Percentiles rank a stretch among this genome's conserved stretches.
These are phyloP conservation scores for Backusella psychrophila DNA, from an alignment of 192 early-diverging fungal genomes.

Conservation along the genomic window DNA sequence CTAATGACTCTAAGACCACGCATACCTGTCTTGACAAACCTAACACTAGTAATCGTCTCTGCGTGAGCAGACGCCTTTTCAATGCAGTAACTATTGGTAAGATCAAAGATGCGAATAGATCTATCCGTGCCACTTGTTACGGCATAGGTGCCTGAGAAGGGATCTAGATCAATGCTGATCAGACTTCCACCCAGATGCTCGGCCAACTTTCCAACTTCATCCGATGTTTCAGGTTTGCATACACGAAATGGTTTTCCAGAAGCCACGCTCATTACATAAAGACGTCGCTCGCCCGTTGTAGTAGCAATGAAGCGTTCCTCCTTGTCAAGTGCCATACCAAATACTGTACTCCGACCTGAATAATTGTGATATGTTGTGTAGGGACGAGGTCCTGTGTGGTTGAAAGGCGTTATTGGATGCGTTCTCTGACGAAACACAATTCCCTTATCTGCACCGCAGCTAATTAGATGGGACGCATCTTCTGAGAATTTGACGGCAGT, in stretches of 20 bases:
- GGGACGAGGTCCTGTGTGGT: slow-evolving; percentile 3
- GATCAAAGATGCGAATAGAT: slow-evolving; percentile 68
- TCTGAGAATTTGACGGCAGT: slow-evolving; percentile 68
- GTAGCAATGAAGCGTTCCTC: slow-evolving; percentile 53
- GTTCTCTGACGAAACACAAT: slow-evolving; percentile 62
- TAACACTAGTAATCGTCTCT: slow-evolving; percentile 69
- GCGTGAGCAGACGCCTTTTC: slow-evolving; percentile 62
- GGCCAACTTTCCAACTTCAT: slow-evolving; percentile 27
- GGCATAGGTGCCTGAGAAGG: slow-evolving; percentile 59
- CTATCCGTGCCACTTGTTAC: slow-evolving; percentile 69
- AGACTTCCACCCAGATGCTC: slow-evolving; percentile 54
- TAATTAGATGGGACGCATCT: slow-evolving; percentile 64
- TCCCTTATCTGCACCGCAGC: slow-evolving; percentile 81
- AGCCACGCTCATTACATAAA: slow-evolving; percentile 58
- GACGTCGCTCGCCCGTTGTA: slow-evolving; percentile 67
- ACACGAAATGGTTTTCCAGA: slow-evolving; percentile 69
- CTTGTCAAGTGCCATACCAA: slow-evolving; percentile 67
- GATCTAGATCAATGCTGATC: slow-evolving; percentile 65
- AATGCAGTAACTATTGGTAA: slow-evolving; percentile 58
- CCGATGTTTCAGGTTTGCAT: slow-evolving; percentile 55
- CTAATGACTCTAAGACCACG: slow-evolving; percentile 50
- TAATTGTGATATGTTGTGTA: slow-evolving; percentile 66
- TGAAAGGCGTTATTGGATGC: slow-evolving; percentile 32
- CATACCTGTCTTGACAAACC: slow-evolving; percentile 41
- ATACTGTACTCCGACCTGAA: slow-evolving; percentile 64